A percentile compares a stretch with the other conserved stretches of the same genome.
Conservation (phyloP, 108 stramenopile species). For the Cyclotella choctawhatcheeana region DNA sequence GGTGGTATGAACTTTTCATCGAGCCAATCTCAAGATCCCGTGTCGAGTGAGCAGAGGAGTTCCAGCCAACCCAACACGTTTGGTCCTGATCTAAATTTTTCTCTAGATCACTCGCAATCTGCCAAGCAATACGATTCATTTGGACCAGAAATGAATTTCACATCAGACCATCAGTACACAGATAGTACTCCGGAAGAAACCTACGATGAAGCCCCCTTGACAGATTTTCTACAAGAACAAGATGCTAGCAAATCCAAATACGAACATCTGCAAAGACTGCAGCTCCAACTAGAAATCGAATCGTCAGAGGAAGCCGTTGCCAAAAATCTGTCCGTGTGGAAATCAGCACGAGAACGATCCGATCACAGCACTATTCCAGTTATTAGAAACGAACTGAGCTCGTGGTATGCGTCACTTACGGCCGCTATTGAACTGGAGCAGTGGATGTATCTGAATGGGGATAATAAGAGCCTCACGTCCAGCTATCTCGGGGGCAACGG, state of each 20-base stretch:
- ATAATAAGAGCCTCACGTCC: slow-evolving; percentile 20
- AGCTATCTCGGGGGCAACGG: background rate
- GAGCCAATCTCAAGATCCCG: background rate
- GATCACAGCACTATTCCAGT: slow-evolving; percentile 66
- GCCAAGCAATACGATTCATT: background rate
- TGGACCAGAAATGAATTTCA: background rate
- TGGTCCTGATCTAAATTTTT: too few species aligned
- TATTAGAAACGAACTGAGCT: slow-evolving; percentile 68
- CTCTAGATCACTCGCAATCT: background rate
- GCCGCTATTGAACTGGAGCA: slow-evolving; percentile 74
- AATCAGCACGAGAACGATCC: slow-evolving; percentile 70
- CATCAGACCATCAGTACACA: background rate
- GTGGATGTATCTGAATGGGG: slow-evolving; percentile 61
- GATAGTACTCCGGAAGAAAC: background rate
- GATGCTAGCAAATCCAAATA: slow-evolving; percentile 26
- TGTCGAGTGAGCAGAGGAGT: too few species aligned
- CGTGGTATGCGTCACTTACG: slow-evolving; percentile 81
- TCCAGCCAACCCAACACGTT: too few species aligned
- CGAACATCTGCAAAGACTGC: slow-evolving; percentile 38
- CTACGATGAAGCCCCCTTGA: slow-evolving; percentile 15
- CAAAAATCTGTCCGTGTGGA: slow-evolving; percentile 60
- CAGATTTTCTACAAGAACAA: slow-evolving; percentile 23
- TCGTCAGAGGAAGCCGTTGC: slow-evolving; percentile 70
- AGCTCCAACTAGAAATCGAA: slow-evolving; percentile 82
- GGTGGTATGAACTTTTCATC: background rate